A percentile compares a stretch with the other conserved stretches of the same genome.
These are phyloP conservation scores for Plasmodium blacklocki DNA, from an alignment of 169 alveolate genomes.

Conservation along the genomic window DNA sequence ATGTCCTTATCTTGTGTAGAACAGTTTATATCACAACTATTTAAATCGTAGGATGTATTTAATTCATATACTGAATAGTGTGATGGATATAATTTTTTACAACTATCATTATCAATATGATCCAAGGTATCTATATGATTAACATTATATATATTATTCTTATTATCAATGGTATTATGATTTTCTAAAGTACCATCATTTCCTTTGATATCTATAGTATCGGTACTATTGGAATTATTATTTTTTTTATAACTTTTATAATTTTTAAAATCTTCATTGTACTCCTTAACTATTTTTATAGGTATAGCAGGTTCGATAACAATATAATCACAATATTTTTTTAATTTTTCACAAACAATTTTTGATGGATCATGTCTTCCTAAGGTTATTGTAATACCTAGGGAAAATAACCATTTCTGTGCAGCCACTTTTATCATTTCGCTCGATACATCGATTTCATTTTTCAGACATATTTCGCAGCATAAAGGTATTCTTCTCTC, in stretches of 20 bases:
- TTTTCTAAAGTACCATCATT: conserved; percentile 7
- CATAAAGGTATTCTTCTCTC: conserved; percentile 71
- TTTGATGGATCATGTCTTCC: conserved; percentile 73
- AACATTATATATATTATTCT: no score
- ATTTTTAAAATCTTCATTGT: conserved; percentile 8
- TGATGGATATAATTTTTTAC: conserved; percentile 31
- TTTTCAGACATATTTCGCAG: conserved; percentile 70
- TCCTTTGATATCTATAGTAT: not conserved
- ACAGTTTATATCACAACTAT: conserved; percentile 2
- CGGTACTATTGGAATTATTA: no score
- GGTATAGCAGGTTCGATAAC: conserved; percentile 76
- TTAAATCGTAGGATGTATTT: conserved; percentile 13
- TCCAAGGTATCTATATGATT: no score
- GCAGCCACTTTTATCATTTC: conserved; percentile 72
- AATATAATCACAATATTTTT: conserved; percentile 70
- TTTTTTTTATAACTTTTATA: no score
- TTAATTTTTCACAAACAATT: conserved; percentile 55
- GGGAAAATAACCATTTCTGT: conserved; percentile 66
- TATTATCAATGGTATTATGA: no score
- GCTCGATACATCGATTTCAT: conserved; percentile 51
- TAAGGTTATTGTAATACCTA: conserved; percentile 76
- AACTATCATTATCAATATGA: not conserved
- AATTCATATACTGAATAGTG: conserved; percentile 63
- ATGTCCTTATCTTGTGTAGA: not conserved
- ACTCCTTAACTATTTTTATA: conserved; percentile 60